A percentile compares a stretch with the other conserved stretches of the same genome.
Evolutionary conservation across 208 protist genomes (phyloP).

Genomic region (Trichomonas gallinae): DNA sequence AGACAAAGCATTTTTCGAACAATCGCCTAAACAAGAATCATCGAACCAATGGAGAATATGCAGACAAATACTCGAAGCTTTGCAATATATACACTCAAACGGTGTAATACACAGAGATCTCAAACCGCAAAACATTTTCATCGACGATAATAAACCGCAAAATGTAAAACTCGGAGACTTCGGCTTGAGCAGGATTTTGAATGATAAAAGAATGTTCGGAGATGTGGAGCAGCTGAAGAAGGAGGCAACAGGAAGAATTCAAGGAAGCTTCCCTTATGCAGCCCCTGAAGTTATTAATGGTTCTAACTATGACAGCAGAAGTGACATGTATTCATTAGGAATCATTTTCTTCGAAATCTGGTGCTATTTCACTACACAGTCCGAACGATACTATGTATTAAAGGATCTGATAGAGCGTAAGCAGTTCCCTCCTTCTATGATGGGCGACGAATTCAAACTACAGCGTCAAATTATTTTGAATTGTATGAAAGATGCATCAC

Average conservation of each 20-base stretch:
- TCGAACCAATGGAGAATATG: neutral
- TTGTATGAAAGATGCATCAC: too few relatives aligned
- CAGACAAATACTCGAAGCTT: neutral
- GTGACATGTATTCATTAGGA: slow-evolving; percentile 11
- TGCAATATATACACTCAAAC: neutral
- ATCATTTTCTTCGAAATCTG: slow-evolving; percentile 3
- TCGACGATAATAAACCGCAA: neutral
- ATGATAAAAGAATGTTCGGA: neutral
- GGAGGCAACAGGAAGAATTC: neutral
- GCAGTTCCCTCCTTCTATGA: neutral
- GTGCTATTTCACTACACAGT: neutral
- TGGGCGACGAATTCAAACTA: neutral
- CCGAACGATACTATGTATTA: neutral
- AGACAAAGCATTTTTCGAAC: neutral
- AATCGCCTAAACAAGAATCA: neutral
- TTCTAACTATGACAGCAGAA: neutral
- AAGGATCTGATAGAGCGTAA: neutral
- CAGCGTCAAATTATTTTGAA: neutral
- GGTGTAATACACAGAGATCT: neutral
- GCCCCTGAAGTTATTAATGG: neutral
- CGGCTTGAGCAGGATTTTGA: neutral
- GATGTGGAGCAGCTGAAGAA: neutral
- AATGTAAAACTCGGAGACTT: slow-evolving; percentile 2
- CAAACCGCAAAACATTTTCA: neutral
- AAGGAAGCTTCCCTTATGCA: neutral